Conservation (phyloP, 2,329 filamentous ascomycete genomes). For the Fusarium heterosporum region DNA sequence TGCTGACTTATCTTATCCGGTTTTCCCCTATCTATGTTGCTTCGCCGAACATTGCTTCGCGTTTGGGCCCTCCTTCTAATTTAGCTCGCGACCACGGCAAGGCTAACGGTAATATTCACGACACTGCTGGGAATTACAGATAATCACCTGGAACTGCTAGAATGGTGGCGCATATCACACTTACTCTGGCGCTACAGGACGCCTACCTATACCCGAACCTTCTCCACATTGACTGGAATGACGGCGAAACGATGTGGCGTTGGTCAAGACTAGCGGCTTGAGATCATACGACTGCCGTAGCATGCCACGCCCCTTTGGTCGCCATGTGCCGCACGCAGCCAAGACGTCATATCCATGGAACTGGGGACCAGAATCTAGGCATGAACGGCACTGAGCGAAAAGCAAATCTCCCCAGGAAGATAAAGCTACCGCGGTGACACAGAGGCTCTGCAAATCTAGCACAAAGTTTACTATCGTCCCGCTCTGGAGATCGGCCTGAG, state of each 20-base stretch:
- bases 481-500: conserved; percentile 42
- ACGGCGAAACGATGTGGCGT: conserved; percentile 40
- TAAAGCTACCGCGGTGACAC: conserved; percentile 18
- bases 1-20: conserved; percentile 20
- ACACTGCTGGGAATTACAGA: conserved; percentile 5
- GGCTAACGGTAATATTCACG: conserved; percentile 24
- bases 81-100: conserved; percentile 11
- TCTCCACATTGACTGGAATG: conserved; percentile 37
- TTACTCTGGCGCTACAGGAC: conserved; percentile 23
- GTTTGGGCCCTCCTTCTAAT: background rate
- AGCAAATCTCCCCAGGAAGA: conserved; percentile 44
- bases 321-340: conserved; percentile 46
- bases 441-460: conserved; percentile 35
- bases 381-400: conserved; percentile 46
- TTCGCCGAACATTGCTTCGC: conserved; percentile 14
- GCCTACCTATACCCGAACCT: conserved; percentile 28
- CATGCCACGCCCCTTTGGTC: conserved; percentile 41
- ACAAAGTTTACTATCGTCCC: conserved; percentile 45
- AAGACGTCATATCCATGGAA: conserved; percentile 47
- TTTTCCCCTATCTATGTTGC: conserved; percentile 22
- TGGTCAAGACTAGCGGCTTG: conserved; percentile 42
- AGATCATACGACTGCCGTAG: conserved; percentile 48
- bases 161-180: background rate
- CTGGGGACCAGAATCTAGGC: conserved; percentile 43
- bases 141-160: conserved; percentile 3